Percentiles rank a stretch among this genome's conserved stretches.
phyloP scores from a whole-genome alignment of 805 yeast genomes.

The Wickerhamomyces silvicola region DNA sequence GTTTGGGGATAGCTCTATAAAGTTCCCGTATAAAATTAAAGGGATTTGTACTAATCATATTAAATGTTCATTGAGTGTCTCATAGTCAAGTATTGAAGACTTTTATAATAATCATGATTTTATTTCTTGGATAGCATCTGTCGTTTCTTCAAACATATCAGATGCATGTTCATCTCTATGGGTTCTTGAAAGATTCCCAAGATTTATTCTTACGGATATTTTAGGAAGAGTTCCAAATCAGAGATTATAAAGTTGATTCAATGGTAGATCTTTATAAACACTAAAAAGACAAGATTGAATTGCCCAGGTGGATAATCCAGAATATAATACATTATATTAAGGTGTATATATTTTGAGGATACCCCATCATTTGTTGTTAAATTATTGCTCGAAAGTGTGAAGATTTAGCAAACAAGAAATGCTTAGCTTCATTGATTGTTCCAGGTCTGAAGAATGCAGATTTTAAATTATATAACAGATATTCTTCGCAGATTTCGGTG shows the following conservation, averaged over 20 bases:
- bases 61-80: too few species aligned
- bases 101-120: constrained; percentile 7
- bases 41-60: too few species aligned
- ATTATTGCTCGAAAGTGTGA: constrained; percentile 13
- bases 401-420: constrained; percentile 23
- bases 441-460: constrained; percentile 33
- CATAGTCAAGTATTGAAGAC: background rate
- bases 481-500: constrained; percentile 56
- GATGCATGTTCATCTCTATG: constrained; percentile 29
- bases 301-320: too few species aligned
- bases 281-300: too few species aligned
- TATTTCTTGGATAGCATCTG: constrained; percentile 17
- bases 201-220: constrained; percentile 33
- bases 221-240: constrained; percentile 27
- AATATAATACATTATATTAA: too few species aligned
- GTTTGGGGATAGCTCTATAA: too few species aligned
- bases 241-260: constrained; percentile 11
- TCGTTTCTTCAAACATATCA: constrained; percentile 26
- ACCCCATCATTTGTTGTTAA: too few species aligned
- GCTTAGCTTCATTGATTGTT: constrained; percentile 39
- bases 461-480: constrained; percentile 42
- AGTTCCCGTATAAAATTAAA: too few species aligned
- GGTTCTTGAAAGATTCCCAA: constrained; percentile 28
- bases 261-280: constrained; percentile 5
- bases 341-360: too few species aligned